These are phyloP conservation scores for Schizopora paradoxa DNA, from an alignment of 1,284 basidiomycete species.

Conservation along the genomic window DNA sequence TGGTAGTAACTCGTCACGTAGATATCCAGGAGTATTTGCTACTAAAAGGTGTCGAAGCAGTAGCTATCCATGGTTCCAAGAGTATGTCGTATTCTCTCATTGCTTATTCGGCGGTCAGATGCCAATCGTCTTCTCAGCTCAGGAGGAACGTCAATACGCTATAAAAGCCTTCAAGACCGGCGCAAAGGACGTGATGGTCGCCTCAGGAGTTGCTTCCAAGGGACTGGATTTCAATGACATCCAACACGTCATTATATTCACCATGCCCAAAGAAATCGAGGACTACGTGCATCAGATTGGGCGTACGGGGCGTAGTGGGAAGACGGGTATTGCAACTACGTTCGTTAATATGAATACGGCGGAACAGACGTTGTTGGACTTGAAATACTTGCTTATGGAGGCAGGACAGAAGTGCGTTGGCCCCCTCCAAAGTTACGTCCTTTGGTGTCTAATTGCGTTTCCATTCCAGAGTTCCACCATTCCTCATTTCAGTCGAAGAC, in stretches of 20 bases:
- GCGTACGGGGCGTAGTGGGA: constrained; percentile 94
- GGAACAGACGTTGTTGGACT: constrained; percentile 92
- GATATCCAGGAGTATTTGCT: constrained; percentile 98
- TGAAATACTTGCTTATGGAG: constrained; percentile 96
- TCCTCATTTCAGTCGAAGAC: constrained; percentile 88
- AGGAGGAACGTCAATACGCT: constrained; percentile 98
- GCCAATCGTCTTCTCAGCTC: constrained; percentile 47
- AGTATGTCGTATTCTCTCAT: constrained; percentile 44
- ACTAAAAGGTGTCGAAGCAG: constrained; percentile 96
- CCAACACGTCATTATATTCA: constrained; percentile 95
- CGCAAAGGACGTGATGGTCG: constrained; percentile 98
- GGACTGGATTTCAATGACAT: constrained; percentile 99
- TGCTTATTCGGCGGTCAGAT: constrained; percentile 10
- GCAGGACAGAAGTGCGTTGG: constrained; percentile 86
- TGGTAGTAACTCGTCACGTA: constrained; percentile 26
- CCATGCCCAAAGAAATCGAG: constrained; percentile 99
- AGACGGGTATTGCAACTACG: constrained; percentile 99
- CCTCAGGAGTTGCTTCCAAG: constrained; percentile 95
- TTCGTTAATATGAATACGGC: constrained; percentile 98
- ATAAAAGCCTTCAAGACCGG: constrained; percentile 97
- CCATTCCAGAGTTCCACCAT: constrained; percentile 82
- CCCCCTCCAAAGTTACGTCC: constrained; percentile 7
- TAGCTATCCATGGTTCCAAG: constrained; percentile 97
- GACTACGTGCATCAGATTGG: constrained; percentile 99
- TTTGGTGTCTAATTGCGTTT: constrained; percentile 11